A percentile compares a stretch with the other conserved stretches of the same genome.
These are phyloP conservation scores for Xylaria sp. DNA, from an alignment of 2,329 filamentous ascomycete species.

Conservation along the genomic window DNA sequence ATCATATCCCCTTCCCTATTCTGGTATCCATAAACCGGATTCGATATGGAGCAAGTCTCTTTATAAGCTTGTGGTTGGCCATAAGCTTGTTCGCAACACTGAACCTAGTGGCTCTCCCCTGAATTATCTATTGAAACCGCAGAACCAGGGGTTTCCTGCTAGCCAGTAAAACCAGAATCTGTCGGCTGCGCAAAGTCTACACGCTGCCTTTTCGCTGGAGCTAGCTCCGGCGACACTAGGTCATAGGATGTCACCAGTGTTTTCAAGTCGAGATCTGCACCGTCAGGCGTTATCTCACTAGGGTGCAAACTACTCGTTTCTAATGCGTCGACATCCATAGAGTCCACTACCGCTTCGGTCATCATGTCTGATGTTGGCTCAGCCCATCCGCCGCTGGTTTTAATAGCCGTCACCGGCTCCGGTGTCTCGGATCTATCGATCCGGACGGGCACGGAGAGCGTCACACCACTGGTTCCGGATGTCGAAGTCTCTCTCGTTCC, in stretches of 20 bases:
- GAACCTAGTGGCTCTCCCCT: not conserved
- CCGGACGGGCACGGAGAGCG: slow-evolving; percentile 5
- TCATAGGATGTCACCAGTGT: slow-evolving; percentile 44
- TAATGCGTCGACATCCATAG: slow-evolving; percentile 56
- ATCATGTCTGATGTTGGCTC: slow-evolving; percentile 33
- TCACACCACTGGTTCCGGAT: slow-evolving; percentile 23
- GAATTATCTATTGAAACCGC: slow-evolving; percentile 36
- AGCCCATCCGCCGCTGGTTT: slow-evolving; percentile 47
- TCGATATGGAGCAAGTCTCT: not conserved
- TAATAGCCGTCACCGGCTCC: slow-evolving; percentile 33
- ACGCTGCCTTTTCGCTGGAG: slow-evolving; percentile 22
- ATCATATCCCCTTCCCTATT: not conserved
- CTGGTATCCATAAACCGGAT: not conserved
- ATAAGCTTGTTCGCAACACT: not conserved
- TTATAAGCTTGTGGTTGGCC: not conserved
- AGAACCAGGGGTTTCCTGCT: slow-evolving; percentile 46
- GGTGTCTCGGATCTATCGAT: slow-evolving; percentile 22
- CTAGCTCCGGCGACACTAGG: not conserved
- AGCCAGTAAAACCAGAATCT: slow-evolving; percentile 38
- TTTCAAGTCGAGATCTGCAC: slow-evolving; percentile 44
- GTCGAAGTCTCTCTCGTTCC: slow-evolving; percentile 40
- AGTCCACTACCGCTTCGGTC: slow-evolving; percentile 19
- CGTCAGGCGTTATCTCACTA: slow-evolving; percentile 40
- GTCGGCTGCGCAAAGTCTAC: slow-evolving; percentile 40
- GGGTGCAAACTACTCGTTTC: slow-evolving; percentile 51